Conservation (phyloP, 2,329 filamentous ascomycete genomes). For the Trichothecium roseum region DNA sequence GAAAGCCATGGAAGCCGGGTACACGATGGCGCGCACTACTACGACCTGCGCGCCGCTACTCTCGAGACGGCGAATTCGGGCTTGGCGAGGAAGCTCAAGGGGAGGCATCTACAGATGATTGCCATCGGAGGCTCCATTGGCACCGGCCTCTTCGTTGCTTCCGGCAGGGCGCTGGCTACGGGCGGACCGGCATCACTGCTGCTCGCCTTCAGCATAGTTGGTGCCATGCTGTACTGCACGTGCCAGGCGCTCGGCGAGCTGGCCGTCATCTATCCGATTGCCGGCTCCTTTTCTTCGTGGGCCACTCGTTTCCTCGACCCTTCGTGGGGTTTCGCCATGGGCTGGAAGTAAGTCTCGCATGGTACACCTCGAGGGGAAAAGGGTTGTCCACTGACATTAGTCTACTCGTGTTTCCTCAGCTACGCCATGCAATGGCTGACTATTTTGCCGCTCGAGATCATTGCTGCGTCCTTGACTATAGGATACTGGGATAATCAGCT, state of each 20-base stretch:
- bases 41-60: constrained; percentile 47
- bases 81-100: constrained; percentile 68
- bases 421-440: constrained; percentile 85
- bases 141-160: constrained; percentile 80
- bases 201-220: constrained; percentile 69
- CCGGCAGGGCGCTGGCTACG: constrained; percentile 56
- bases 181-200: constrained; percentile 73
- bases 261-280: constrained; percentile 80
- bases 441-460: constrained; percentile 74
- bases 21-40: constrained; percentile 36
- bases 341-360: constrained; percentile 65
- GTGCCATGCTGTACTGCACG: constrained; percentile 82
- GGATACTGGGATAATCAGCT: constrained; percentile 63
- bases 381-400: not conserved
- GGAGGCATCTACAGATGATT: constrained; percentile 91
- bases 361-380: too few relatives aligned
- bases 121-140: constrained; percentile 88
- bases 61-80: constrained; percentile 67
- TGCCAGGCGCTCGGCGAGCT: constrained; percentile 88
- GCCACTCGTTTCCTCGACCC: constrained; percentile 88
- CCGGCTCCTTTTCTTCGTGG: constrained; percentile 85
- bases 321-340: constrained; percentile 92
- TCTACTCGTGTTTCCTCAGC: constrained; percentile 24
- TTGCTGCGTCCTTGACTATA: constrained; percentile 76
- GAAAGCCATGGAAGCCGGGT: constrained; percentile 15